phyloP scores from a whole-genome alignment of 176 grass and related monocot genomes.

The Eragrostis nindensis region DNA sequence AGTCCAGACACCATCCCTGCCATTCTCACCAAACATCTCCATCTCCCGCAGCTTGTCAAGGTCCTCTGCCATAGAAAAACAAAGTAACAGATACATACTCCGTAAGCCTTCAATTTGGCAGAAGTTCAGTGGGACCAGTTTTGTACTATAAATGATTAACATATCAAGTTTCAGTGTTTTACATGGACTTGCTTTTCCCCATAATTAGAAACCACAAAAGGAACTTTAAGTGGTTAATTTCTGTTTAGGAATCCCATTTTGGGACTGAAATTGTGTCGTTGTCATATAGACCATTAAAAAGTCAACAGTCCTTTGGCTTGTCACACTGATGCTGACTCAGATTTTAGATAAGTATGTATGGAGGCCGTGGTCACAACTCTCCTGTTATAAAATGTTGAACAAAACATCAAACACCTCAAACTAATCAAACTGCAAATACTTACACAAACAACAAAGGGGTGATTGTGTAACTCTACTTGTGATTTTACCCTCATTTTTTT shows the following conservation, averaged over 20 bases:
- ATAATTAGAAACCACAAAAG: constrained; percentile 9
- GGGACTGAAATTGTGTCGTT: neutral
- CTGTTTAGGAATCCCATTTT: neutral
- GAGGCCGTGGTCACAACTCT: neutral
- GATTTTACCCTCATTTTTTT: no score
- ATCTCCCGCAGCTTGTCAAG: constrained; percentile 93
- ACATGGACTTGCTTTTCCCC: neutral
- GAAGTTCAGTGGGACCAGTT: neutral
- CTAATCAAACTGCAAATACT: neutral
- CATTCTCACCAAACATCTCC: constrained; percentile 91
- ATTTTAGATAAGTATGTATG: constrained; percentile 29
- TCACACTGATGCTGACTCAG: constrained; percentile 4
- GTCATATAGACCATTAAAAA: neutral
- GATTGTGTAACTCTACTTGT: no score
- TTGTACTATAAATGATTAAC: constrained; percentile 17
- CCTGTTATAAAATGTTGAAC: constrained; percentile 15
- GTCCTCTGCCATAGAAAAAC: constrained; percentile 62
- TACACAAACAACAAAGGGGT: no score
- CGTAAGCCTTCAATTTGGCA: neutral
- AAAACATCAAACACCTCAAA: neutral
- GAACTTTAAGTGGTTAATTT: neutral
- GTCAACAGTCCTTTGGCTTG: no score
- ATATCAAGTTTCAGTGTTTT: neutral
- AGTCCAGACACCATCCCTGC: constrained; percentile 83
- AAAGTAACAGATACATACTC: neutral